Evolutionary conservation across 768 basidiomycete genomes (phyloP).

Genomic region (Mycena haematopus): DNA sequence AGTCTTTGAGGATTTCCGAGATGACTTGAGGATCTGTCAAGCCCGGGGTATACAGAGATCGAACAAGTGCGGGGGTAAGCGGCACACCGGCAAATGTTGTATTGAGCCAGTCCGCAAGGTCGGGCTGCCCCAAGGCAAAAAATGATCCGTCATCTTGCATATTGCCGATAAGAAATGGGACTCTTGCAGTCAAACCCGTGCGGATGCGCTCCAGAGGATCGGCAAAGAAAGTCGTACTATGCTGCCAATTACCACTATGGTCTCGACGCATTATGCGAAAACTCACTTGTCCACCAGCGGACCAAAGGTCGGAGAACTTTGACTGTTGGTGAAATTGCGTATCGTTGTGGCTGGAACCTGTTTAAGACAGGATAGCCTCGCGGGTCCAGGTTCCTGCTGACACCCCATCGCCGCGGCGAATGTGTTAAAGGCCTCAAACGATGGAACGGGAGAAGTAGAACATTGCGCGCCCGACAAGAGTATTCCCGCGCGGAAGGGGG

Average conservation of each 20-base stretch:
- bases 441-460: background rate
- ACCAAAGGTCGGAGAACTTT: conserved; percentile 13
- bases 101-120: conserved; percentile 26
- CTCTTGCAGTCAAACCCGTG: conserved; percentile 23
- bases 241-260: too few species aligned
- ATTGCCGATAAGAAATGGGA: conserved; percentile 31
- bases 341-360: conserved; percentile 30
- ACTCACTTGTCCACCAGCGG: conserved; percentile 28
- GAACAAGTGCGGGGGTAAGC: conserved; percentile 23
- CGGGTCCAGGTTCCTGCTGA: conserved; percentile 26
- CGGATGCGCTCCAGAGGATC: conserved; percentile 31
- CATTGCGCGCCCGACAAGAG: conserved; percentile 20
- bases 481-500: conserved; percentile 26
- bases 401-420: conserved; percentile 30
- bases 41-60: conserved; percentile 29
- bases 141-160: conserved; percentile 31
- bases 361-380: conserved; percentile 34
- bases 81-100: background rate
- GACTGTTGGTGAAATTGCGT: conserved; percentile 28
- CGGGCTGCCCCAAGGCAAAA: conserved; percentile 26
- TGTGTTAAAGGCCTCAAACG: conserved; percentile 22
- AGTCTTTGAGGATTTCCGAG: conserved; percentile 24
- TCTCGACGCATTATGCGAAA: too few species aligned
- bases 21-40: conserved; percentile 29
- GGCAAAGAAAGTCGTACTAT: conserved; percentile 22